A percentile compares a stretch with the other conserved stretches of the same genome.
phyloP scores from a whole-genome alignment of 2,329 filamentous ascomycete genomes.

The Phialocephala subalpina region DNA sequence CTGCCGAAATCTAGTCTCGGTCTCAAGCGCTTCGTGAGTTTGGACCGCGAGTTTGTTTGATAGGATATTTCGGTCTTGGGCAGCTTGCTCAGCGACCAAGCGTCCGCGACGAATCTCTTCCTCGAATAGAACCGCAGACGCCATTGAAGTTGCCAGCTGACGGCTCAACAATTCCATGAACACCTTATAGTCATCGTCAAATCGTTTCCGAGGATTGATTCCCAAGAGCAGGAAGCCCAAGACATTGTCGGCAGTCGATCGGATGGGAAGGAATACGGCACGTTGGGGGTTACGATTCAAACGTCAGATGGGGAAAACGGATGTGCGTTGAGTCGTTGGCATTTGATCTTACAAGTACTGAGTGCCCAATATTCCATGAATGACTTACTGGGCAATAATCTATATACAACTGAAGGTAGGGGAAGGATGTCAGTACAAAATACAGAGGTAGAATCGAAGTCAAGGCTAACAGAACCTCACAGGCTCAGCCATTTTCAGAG shows the following conservation, averaged over 20 bases:
- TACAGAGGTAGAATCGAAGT: neutral
- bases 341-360: too few species aligned
- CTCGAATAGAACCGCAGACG: slow-evolving; percentile 83
- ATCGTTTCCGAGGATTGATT: slow-evolving; percentile 78
- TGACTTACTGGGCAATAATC: too few species aligned
- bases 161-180: slow-evolving; percentile 78
- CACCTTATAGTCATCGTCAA: slow-evolving; percentile 80
- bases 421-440: too few species aligned
- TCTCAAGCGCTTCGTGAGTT: slow-evolving; percentile 57
- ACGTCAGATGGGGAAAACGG: too few species aligned
- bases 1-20: slow-evolving; percentile 71
- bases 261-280: slow-evolving; percentile 74
- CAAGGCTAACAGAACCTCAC: neutral
- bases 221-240: slow-evolving; percentile 83
- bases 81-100: slow-evolving; percentile 68
- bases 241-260: slow-evolving; percentile 70
- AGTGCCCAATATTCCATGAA: too few species aligned
- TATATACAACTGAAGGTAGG: too few species aligned
- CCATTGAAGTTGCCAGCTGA: slow-evolving; percentile 80
- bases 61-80: slow-evolving; percentile 71
- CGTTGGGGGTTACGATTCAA: too few species aligned
- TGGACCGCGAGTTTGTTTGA: slow-evolving; percentile 69
- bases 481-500: neutral
- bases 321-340: neutral
- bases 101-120: slow-evolving; percentile 79